Base-by-base conservation (phyloP, 306 rosid species). In the Rosa chinensis region DNA sequence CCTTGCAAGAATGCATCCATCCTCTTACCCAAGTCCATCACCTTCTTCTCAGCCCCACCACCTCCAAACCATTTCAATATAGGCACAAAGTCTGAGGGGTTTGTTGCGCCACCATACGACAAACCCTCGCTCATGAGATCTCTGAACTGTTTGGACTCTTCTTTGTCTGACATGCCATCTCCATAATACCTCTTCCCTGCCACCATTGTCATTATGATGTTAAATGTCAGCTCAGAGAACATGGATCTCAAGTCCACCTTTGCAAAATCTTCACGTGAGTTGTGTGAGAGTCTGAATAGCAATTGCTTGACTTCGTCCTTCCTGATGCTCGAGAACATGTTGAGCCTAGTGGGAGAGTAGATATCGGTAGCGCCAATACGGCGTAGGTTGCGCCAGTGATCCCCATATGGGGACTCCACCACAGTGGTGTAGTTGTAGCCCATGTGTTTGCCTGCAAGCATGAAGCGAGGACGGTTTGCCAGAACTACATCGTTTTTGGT, bases 371-470 rank as follows among this genome's bases (percentile, higher is more conserved):
- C 48, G 44, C 89, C 77, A 1, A 92, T 86, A 25, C 93, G 93
- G 18, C 96, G 97, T 2, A 89, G 55, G 86, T 89, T 92, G 20
- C 95, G 93, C 97, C 96, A 92, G 71, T 87, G 93, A n/a, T 90
- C 93, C 6, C 96, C 96, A 47, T 90, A 86, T 1, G 92, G 66
- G 2, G 97, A 1, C 1, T 42, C 0, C 0, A 61, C 1, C 0
- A 92, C 0, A 2, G 62, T 75, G 73, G 93, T 87, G 74, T 73
- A 8, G 85, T 90, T 59, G 69, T 80, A 92, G 58, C 52, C 86
- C 0, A 92, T 0, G 80, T 86, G 73, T 82, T 92, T 89, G 53
- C 77, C 78, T 23, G 50, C 18, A 32, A 8, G 20, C 2, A 17
- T 3, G 5, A 81, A 35, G 14, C 3, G 76, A 0, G 86, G 55